Conservation (phyloP, 2,329 filamentous ascomycete genomes). For the Boeremia lycopersici region DNA sequence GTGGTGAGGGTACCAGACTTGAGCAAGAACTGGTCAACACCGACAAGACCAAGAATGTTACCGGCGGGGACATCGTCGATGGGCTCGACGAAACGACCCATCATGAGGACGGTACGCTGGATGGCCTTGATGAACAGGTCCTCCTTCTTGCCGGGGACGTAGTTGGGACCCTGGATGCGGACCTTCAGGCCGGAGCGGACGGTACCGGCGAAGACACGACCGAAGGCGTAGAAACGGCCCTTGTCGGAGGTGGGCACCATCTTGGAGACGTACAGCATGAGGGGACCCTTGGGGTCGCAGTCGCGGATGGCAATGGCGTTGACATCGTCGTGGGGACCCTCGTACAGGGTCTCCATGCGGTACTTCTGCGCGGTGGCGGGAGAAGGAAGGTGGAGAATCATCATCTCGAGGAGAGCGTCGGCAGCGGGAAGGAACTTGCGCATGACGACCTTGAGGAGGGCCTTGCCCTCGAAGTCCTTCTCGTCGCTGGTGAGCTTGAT, state of each 20-base stretch:
- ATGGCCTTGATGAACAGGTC: constrained; percentile 99
- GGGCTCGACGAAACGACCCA: constrained; percentile 98
- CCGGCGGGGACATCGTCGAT: constrained; percentile 98
- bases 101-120: constrained; percentile 99
- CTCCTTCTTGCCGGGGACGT: constrained; percentile 96
- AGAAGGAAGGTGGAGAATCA: constrained; percentile 98
- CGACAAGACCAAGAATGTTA: constrained; percentile 99
- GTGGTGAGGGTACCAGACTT: constrained; percentile 99
- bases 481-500: constrained; percentile 90
- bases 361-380: constrained; percentile 95
- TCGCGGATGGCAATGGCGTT: constrained; percentile 96
- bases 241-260: constrained; percentile 99
- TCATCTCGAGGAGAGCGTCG: constrained; percentile 99
- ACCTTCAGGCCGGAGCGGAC: constrained; percentile 98
- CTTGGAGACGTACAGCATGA: constrained; percentile 99
- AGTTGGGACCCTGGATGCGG: constrained; percentile 99
- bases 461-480: constrained; percentile 94
- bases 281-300: constrained; percentile 95
- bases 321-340: constrained; percentile 93
- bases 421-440: constrained; percentile 98
- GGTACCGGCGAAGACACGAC: constrained; percentile 99
- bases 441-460: constrained; percentile 97
- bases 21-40: constrained; percentile 99
- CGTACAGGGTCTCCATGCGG: constrained; percentile 98
- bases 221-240: constrained; percentile 99